Percentiles rank a stretch among this genome's conserved stretches.
Evolutionary conservation across 441 rosid genomes (phyloP).

Genomic region (Sinapis alba): DNA sequence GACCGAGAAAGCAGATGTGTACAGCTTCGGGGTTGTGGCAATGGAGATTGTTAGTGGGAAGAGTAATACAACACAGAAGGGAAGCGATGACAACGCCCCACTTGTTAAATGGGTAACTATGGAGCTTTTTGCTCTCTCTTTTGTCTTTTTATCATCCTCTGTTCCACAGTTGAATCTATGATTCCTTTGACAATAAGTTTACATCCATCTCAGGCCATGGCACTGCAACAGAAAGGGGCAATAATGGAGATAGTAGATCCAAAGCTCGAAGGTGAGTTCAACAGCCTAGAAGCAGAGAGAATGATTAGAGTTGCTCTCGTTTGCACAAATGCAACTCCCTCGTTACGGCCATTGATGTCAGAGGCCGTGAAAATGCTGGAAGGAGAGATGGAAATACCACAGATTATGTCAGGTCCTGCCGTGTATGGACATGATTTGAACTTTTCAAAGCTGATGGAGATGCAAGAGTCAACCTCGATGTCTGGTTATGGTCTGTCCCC

Average conservation of each 20-base stretch:
- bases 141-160: background rate
- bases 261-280: constrained; percentile 21
- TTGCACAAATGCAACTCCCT: constrained; percentile 61
- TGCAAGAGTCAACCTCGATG: background rate
- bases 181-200: background rate
- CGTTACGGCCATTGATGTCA: constrained; percentile 65
- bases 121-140: background rate
- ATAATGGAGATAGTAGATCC: constrained; percentile 21
- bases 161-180: background rate
- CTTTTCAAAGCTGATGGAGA: constrained; percentile 4
- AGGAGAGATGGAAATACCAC: constrained; percentile 45
- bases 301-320: constrained; percentile 55
- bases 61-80: constrained; percentile 29
- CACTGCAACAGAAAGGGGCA: constrained; percentile 23
- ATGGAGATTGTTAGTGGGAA: constrained; percentile 48
- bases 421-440: constrained; percentile 8
- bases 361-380: constrained; percentile 66
- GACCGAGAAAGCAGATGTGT: constrained; percentile 53
- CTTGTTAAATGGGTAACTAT: constrained; percentile 51
- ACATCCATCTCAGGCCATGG: background rate
- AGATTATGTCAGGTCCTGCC: constrained; percentile 39
- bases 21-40: constrained; percentile 51
- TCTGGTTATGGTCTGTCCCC: constrained; percentile 11
- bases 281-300: background rate
- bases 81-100: constrained; percentile 24